Percentiles rank a stretch among this genome's conserved stretches.
phyloP scores from a whole-genome alignment of 1,284 basidiomycete species.

The Golubevia sp. region DNA sequence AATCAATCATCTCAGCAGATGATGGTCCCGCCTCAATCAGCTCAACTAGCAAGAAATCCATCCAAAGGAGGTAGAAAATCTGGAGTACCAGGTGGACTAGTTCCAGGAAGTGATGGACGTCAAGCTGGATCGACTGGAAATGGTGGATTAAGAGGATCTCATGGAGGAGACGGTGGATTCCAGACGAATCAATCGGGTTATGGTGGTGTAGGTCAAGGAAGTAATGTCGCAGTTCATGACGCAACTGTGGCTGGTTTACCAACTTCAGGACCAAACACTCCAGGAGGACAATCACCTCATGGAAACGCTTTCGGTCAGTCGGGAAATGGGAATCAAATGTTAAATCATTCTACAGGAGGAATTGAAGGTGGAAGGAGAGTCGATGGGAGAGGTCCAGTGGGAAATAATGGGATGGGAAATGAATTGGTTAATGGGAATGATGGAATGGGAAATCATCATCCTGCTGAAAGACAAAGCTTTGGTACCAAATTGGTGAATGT shows the following conservation, averaged over 20 bases:
- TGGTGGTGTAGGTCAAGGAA: conserved; percentile 39
- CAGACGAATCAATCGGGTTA: conserved; percentile 27
- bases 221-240: conserved; percentile 50
- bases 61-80: conserved; percentile 49
- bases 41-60: conserved; percentile 28
- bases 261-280: conserved; percentile 7
- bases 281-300: too few species aligned
- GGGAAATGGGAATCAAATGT: conserved; percentile 12
- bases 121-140: too few species aligned
- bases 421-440: conserved; percentile 20
- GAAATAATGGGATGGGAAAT: conserved; percentile 15
- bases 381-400: conserved; percentile 24
- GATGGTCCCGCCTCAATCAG: conserved; percentile 13
- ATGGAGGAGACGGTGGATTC: conserved; percentile 37
- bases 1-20: conserved; percentile 17
- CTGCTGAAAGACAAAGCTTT: conserved; percentile 39
- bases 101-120: neutral
- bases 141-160: conserved; percentile 24
- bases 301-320: too few species aligned
- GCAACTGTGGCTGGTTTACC: conserved; percentile 37
- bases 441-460: conserved; percentile 43
- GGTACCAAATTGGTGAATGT: conserved; percentile 59
- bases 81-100: conserved; percentile 18
- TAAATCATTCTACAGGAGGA: conserved; percentile 5
- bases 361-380: conserved; percentile 28